These are phyloP conservation scores for Kregervanrija pseudodelftensis DNA, from an alignment of 805 yeast species.

Conservation along the genomic window DNA sequence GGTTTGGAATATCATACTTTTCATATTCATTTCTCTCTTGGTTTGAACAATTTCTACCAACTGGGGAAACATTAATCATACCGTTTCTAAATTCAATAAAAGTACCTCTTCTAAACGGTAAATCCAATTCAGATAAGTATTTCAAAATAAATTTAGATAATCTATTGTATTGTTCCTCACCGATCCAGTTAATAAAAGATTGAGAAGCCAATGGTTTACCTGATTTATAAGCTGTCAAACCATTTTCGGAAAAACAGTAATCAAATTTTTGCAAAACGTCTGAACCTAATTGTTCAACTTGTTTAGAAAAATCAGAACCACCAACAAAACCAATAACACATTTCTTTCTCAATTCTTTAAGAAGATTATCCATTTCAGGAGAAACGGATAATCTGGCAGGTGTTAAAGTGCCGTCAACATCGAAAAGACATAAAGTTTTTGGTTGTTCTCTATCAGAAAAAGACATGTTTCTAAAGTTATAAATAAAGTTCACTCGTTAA, in stretches of 20 bases:
- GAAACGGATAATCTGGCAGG: slow-evolving; percentile 80
- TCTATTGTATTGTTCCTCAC: slow-evolving; percentile 89
- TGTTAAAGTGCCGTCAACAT: slow-evolving; percentile 97
- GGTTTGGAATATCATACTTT: slow-evolving; percentile 69
- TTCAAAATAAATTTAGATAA: slow-evolving; percentile 78
- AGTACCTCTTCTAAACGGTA: slow-evolving; percentile 98
- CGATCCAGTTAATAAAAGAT: slow-evolving; percentile 92
- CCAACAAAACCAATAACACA: slow-evolving; percentile 97
- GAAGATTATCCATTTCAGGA: slow-evolving; percentile 67
- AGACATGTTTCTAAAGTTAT: slow-evolving; percentile 16
- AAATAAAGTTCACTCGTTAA: too few species aligned
- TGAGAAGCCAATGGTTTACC: slow-evolving; percentile 88
- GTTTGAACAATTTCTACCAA: slow-evolving; percentile 96
- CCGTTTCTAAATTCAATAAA: slow-evolving; percentile 99
- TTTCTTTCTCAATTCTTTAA: slow-evolving; percentile 77
- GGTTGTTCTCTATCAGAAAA: slow-evolving; percentile 75
- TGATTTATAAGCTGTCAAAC: slow-evolving; percentile 91
- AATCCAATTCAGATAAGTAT: slow-evolving; percentile 77
- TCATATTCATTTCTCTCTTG: slow-evolving; percentile 92
- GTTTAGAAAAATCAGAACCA: slow-evolving; percentile 91
- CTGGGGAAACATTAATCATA: slow-evolving; percentile 96
- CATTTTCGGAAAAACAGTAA: slow-evolving; percentile 95
- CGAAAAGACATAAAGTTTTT: slow-evolving; percentile 85
- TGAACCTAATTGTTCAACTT: slow-evolving; percentile 90
- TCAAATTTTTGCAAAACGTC: slow-evolving; percentile 76